These are phyloP conservation scores for Marasmius tenuissimus DNA, from an alignment of 1,284 basidiomycete species.

Conservation along the genomic window DNA sequence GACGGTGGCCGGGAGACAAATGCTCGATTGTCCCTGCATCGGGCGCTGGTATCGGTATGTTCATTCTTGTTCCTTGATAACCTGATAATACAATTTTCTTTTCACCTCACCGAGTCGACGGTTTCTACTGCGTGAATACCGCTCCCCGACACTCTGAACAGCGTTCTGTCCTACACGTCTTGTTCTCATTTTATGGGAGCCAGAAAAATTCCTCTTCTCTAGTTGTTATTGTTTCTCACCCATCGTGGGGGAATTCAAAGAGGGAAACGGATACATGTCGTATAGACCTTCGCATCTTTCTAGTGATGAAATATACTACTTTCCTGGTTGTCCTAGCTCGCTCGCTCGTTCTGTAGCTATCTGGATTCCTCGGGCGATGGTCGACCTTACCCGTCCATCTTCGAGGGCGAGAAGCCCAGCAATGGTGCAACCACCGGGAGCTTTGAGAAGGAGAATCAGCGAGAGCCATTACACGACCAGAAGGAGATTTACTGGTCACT, in stretches of 20 bases:
- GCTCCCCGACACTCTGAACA: constrained; percentile 91
- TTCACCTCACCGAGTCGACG: background rate
- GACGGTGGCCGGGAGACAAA: background rate
- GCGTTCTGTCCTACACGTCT: constrained; percentile 64
- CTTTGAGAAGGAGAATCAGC: constrained; percentile 39
- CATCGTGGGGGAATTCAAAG: constrained; percentile 24
- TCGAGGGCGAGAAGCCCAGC: constrained; percentile 94
- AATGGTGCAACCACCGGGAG: constrained; percentile 98
- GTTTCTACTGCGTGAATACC: constrained; percentile 1
- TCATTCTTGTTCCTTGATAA: background rate
- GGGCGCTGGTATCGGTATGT: background rate
- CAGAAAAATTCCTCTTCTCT: constrained; percentile 39
- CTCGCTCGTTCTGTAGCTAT: constrained; percentile 88
- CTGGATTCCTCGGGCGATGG: constrained; percentile 95
- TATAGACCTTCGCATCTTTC: background rate
- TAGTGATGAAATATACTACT: constrained; percentile 30
- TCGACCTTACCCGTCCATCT: constrained; percentile 91
- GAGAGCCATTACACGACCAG: background rate
- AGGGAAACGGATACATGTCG: constrained; percentile 28
- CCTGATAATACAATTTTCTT: background rate
- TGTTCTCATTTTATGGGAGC: constrained; percentile 91
- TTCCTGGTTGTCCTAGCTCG: constrained; percentile 66
- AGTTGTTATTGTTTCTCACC: constrained; percentile 25
- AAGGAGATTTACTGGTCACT: constrained; percentile 80
- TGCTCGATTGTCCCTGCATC: background rate